phyloP scores from a whole-genome alignment of 139 green algal species.

The Chlorella ohadii region DNA sequence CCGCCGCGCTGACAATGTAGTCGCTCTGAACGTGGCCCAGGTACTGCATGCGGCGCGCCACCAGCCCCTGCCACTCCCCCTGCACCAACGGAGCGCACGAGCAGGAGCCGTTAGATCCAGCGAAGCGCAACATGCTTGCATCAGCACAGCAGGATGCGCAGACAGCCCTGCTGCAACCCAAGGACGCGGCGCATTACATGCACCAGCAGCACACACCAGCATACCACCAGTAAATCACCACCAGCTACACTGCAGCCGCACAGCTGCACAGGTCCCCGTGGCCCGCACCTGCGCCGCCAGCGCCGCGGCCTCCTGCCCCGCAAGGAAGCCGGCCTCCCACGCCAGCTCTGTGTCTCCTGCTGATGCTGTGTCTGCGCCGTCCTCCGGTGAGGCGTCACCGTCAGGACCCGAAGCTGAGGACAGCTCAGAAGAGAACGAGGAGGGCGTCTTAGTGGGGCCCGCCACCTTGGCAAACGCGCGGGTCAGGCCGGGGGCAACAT shows the following conservation, averaged over 20 bases:
- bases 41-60: slow-evolving; percentile 33
- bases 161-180: too few relatives aligned
- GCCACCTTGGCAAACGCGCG: slow-evolving; percentile 70
- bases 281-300: slow-evolving; percentile 1
- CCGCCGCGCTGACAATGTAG: slow-evolving; percentile 17
- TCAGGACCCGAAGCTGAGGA: background rate
- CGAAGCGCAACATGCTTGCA: too few relatives aligned
- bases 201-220: too few relatives aligned
- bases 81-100: background rate
- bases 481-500: background rate
- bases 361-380: slow-evolving; percentile 85
- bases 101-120: too few relatives aligned
- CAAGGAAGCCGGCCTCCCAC: slow-evolving; percentile 49
- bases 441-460: slow-evolving; percentile 65
- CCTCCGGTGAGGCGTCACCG: slow-evolving; percentile 29
- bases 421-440: background rate
- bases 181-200: too few relatives aligned
- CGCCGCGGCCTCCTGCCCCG: slow-evolving; percentile 45
- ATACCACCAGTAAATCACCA: too few relatives aligned
- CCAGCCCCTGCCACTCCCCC: slow-evolving; percentile 40
- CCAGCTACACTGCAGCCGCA: too few relatives aligned
- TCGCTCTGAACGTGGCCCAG: slow-evolving; percentile 18
- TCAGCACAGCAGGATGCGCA: too few relatives aligned
- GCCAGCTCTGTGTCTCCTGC: slow-evolving; percentile 38
- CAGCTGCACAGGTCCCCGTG: too few relatives aligned